Evolutionary conservation across 1,139 yeast genomes (phyloP).

Genomic region (Candida sp.): DNA sequence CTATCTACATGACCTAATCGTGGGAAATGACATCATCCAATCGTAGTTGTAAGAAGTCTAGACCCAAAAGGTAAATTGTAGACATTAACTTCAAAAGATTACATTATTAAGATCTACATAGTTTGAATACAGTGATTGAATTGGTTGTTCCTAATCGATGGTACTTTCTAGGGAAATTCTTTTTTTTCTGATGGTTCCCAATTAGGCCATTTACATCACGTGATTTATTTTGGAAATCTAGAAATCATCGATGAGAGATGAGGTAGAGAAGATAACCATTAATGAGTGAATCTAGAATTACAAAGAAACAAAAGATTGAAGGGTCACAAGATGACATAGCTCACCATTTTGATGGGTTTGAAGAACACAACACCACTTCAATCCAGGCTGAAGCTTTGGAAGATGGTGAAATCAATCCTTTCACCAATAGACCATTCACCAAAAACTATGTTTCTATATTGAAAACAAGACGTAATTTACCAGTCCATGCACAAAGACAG

Average conservation of each 20-base stretch:
- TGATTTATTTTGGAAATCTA: neutral
- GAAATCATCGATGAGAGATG: neutral
- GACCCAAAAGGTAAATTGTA: too few species aligned
- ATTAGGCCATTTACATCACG: too few species aligned
- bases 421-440: conserved; percentile 64
- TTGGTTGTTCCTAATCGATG: too few species aligned
- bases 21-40: too few species aligned
- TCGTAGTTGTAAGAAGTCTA: too few species aligned
- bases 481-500: conserved; percentile 91
- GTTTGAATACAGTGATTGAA: too few species aligned
- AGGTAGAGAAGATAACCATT: neutral
- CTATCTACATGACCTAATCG: too few species aligned
- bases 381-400: conserved; percentile 66
- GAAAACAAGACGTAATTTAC: conserved; percentile 76
- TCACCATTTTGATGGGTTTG: conserved; percentile 37
- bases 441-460: conserved; percentile 74
- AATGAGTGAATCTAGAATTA: conserved; percentile 12
- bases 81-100: too few species aligned
- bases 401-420: conserved; percentile 66
- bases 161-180: too few species aligned
- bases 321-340: conserved; percentile 5
- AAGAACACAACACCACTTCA: conserved; percentile 72
- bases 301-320: conserved; percentile 15
- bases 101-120: too few species aligned
- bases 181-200: too few species aligned